Base-by-base conservation (phyloP, 2,329 filamentous ascomycete genomes). In the Colletotrichum sp. region DNA sequence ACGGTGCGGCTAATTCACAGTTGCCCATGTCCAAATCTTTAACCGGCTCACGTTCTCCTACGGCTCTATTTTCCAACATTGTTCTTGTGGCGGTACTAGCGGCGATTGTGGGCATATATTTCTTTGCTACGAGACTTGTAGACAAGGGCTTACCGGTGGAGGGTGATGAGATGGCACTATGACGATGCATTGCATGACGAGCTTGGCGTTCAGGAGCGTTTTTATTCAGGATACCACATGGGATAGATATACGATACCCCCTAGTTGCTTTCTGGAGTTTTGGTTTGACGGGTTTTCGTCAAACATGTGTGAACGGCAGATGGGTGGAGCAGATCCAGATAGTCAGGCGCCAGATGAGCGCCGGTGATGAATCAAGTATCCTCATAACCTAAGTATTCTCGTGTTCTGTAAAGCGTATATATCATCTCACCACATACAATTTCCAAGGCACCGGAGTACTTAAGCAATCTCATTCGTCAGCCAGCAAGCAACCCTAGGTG, bases 171-270 rank as follows among this genome's bases (percentile, higher is more conserved):
- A 30, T 22, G 34, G 15, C 22, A n/a, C 15, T 29, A 19, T 64
- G 61, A 27, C n/a, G 15, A 15, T 15, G 59, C 61, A 66, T 70
- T 55, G 66, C 59, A 66, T 75, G 22, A n/a, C 63, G 44, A 76
- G 44, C 69, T 61, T 59, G 74, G 74, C 74, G 72, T 77, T 70
- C 32, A 32, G 67, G 72, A 22, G 66, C 68, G 61, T 44, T 71
- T 59, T 25, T 11, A 34, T 65, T 75, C 36, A 57, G 66, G 61
- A 66, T 75, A 75, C 72, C 32, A 30, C 66, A 77, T 75, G 70
- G 74, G 76, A 70, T 66, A 71, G 64, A 68, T 64, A 74, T 22
- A 77, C 69, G 74, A 77, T 77, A 77, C 74, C 74, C 76, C 59
- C n/a, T 59, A 29, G 8, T 62, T 39, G 34, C 61, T 19, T 25